Conservation (phyloP, 768 basidiomycete species). For the Dendrothele bispora region DNA sequence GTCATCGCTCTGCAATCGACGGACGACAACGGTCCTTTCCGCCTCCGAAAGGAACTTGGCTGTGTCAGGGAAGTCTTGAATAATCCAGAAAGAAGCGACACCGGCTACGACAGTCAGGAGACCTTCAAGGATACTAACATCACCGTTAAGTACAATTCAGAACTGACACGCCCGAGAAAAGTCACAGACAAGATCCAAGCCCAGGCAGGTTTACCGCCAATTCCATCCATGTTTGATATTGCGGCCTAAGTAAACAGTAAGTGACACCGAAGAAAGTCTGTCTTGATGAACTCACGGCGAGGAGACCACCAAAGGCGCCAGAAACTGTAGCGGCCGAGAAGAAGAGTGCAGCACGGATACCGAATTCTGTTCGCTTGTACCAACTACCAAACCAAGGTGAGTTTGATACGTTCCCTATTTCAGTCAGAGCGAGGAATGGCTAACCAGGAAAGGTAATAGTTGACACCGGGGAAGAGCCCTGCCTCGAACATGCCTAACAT, state of each 20-base stretch:
- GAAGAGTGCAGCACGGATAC: conserved; percentile 64
- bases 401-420: neutral
- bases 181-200: conserved; percentile 70
- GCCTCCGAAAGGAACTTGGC: conserved; percentile 74
- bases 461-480: conserved; percentile 62
- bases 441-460: conserved; percentile 73
- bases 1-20: conserved; percentile 63
- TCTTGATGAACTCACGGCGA: conserved; percentile 59
- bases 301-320: conserved; percentile 79
- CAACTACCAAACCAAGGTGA: conserved; percentile 27
- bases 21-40: conserved; percentile 66
- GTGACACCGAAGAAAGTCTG: conserved; percentile 3
- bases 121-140: conserved; percentile 55
- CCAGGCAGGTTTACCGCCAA: conserved; percentile 59
- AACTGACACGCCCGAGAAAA: neutral
- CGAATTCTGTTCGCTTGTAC: conserved; percentile 75
- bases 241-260: conserved; percentile 39
- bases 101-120: conserved; percentile 69
- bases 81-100: conserved; percentile 66
- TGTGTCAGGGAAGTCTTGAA: conserved; percentile 83
- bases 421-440: conserved; percentile 15
- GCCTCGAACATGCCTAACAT: conserved; percentile 76
- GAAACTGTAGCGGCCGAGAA: conserved; percentile 79
- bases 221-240: conserved; percentile 70
- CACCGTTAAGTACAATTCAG: neutral